Percentiles rank a stretch among this genome's conserved stretches.
Evolutionary conservation across 1,139 yeast species (phyloP).

Genomic region (Taphrina sp.): DNA sequence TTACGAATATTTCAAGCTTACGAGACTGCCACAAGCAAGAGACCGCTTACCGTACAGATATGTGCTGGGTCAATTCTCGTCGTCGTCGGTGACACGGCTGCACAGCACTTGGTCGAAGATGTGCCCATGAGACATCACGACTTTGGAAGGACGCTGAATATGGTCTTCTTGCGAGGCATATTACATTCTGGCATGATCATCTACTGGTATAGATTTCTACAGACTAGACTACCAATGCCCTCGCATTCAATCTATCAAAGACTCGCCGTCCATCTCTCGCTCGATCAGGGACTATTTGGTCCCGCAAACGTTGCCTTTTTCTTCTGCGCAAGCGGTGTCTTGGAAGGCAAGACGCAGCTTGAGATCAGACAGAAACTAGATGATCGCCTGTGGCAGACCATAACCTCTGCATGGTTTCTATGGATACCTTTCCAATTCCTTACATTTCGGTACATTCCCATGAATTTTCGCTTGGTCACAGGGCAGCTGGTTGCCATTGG

Average conservation of each 20-base stretch:
- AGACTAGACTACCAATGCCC: conserved; percentile 12
- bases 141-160: conserved; percentile 14
- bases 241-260: neutral
- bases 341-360: conserved; percentile 11
- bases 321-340: conserved; percentile 22
- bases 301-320: conserved; percentile 28
- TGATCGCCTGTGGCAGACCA: conserved; percentile 16
- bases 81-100: conserved; percentile 14
- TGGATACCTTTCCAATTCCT: conserved; percentile 19
- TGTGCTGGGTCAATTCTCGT: conserved; percentile 18
- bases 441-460: conserved; percentile 6
- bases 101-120: conserved; percentile 20
- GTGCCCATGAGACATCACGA: conserved; percentile 8
- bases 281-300: conserved; percentile 27
- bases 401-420: conserved; percentile 21
- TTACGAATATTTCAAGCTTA: neutral
- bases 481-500: conserved; percentile 10
- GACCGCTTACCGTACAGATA: conserved; percentile 7
- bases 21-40: neutral
- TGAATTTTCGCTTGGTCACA: neutral
- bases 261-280: conserved; percentile 3
- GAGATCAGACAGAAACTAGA: conserved; percentile 23
- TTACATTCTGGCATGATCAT: conserved; percentile 25
- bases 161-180: conserved; percentile 24
- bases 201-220: conserved; percentile 24